Conservation (phyloP, 257 asterid species). For the Nicotiana undulata region DNA sequence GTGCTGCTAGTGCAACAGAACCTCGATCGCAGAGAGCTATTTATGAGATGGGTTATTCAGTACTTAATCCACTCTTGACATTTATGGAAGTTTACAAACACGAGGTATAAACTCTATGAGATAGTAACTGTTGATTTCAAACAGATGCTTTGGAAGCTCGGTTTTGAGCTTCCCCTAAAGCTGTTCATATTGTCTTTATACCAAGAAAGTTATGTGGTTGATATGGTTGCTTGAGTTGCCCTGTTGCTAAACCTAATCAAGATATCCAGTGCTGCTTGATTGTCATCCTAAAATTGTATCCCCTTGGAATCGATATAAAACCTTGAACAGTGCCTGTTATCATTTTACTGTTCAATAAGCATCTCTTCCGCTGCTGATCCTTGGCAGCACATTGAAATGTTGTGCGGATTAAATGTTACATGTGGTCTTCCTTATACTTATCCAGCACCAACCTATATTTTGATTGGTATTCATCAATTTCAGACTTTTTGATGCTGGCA, state of each 20-base stretch:
- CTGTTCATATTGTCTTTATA: background rate
- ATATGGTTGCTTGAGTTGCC: background rate
- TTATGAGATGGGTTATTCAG: conserved; percentile 76
- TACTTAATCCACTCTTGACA: conserved; percentile 62
- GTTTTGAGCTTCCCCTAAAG: conserved; percentile 8
- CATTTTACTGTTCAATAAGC: background rate
- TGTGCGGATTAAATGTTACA: background rate
- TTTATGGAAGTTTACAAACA: conserved; percentile 75
- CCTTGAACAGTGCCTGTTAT: background rate
- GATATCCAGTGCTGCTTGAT: background rate
- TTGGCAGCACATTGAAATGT: background rate
- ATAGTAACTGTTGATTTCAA: conserved; percentile 11
- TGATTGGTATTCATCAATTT: background rate
- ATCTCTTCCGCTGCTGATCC: background rate
- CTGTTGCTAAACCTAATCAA: background rate
- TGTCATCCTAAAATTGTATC: background rate
- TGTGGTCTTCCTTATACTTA: background rate
- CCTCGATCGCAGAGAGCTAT: conserved; percentile 82
- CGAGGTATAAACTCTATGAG: conserved; percentile 46
- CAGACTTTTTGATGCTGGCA: background rate
- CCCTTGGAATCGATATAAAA: background rate
- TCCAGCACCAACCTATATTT: background rate
- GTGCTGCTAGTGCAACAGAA: conserved; percentile 90
- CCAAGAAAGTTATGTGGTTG: background rate
- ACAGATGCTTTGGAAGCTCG: conserved; percentile 8